These are phyloP conservation scores for Butyriboletus appendiculatus DNA, from an alignment of 1,284 basidiomycete species.

Conservation along the genomic window DNA sequence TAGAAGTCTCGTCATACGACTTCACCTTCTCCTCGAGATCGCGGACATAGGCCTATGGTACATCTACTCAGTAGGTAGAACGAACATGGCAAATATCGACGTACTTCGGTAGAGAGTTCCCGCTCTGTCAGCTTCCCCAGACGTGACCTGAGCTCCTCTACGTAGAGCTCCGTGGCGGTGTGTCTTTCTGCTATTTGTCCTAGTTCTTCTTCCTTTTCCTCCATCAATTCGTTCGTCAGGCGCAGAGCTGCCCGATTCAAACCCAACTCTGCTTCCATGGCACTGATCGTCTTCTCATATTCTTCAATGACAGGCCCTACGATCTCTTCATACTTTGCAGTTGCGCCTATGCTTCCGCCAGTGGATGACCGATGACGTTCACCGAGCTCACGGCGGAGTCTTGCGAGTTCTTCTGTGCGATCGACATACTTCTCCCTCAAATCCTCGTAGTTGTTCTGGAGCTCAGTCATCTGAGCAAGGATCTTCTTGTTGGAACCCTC, in stretches of 20 bases:
- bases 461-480: conserved; percentile 71
- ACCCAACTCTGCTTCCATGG: conserved; percentile 93
- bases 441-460: conserved; percentile 83
- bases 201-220: conserved; percentile 86
- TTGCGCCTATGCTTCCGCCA: conserved; percentile 69
- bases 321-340: conserved; percentile 90
- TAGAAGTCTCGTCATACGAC: conserved; percentile 74
- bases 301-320: conserved; percentile 98
- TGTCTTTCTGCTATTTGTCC: conserved; percentile 65
- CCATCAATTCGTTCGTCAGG: conserved; percentile 88
- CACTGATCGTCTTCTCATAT: conserved; percentile 96
- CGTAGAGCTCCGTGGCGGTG: conserved; percentile 80
- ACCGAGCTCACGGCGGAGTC: conserved; percentile 72
- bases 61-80: conserved; percentile 10
- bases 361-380: conserved; percentile 62
- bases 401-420: conserved; percentile 84
- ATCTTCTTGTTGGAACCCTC: conserved; percentile 73
- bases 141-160: conserved; percentile 82
- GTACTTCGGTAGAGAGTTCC: conserved; percentile 88
- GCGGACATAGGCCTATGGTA: conserved; percentile 77
- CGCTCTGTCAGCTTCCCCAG: conserved; percentile 84
- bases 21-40: conserved; percentile 93
- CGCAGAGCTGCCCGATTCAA: conserved; percentile 87
- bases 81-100: conserved; percentile 15
- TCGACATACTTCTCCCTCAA: conserved; percentile 84